Base-by-base conservation (phyloP, 2,329 filamentous ascomycete genomes). In the Aspergillus ochraceus region DNA sequence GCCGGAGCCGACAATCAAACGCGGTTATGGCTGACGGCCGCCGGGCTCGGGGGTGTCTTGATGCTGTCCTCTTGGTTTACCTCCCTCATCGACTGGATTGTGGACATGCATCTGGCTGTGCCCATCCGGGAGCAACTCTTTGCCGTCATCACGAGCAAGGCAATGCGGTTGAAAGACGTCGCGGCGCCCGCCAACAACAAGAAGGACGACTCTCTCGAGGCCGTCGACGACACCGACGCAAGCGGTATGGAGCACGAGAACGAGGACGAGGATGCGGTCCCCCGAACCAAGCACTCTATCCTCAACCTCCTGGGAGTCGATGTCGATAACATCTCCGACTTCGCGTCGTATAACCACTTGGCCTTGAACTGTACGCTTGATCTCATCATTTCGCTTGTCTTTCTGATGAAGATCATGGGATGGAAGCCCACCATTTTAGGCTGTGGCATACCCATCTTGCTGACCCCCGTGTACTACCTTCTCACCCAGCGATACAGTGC, bases 291-390 rank as follows among this genome's bases (percentile, higher is more conserved):
- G 24, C 61, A 65, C 45, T 65, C 63, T 52, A 89, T 88, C 4
- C 87, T 92, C 57, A 93, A 93, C 71, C 79, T 92, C 45, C 87
- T 92, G 54, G 89, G 88, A 20, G 87, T 93, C 5, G 90, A 93
- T 71, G 80, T 85, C 11, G 86, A 86, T 65, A 84, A 89, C 46
- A 81, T 93, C 42, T 80, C 88, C 0, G 85, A 90, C 54, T 91
- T 91, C 69, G 80, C 81, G 29, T 79, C 83, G 4, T 89, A 82
- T 69, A 88, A 89, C 66, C 85, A 87, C 70, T 78, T 87, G 55
- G 86, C 92, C 65, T 78, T 86, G 4, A 84, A 83, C 50, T 86
- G 85, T 53, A 56, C 87, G 8, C 83, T 86, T 64, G 89, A 89
- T 69, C 76, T 92, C 17, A 60, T 84, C 17, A 80, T 91, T 14